These are phyloP conservation scores for Byssochlamys sp. DNA, from an alignment of 2,329 filamentous ascomycete genomes.

Conservation along the genomic window DNA sequence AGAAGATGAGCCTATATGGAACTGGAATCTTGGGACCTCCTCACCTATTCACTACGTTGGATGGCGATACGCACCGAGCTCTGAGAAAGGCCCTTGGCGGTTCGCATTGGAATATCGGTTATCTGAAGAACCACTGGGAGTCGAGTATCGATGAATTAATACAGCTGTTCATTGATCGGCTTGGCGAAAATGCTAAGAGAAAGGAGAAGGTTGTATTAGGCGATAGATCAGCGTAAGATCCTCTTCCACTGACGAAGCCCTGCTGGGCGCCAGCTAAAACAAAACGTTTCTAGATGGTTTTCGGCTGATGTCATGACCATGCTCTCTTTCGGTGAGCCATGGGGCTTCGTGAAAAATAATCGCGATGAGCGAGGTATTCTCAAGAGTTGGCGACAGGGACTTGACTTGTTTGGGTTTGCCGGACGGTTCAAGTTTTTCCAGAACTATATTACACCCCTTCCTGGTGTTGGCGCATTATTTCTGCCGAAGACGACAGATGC, in stretches of 20 bases:
- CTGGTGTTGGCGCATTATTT: slow-evolving; percentile 8
- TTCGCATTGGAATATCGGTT: slow-evolving; percentile 27
- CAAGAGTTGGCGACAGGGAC: slow-evolving; percentile 27
- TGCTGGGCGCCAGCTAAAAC: background rate
- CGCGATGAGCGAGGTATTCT: slow-evolving; percentile 30
- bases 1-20: slow-evolving; percentile 25
- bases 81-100: slow-evolving; percentile 29
- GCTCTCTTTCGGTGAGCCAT: slow-evolving; percentile 28
- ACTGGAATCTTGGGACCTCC: slow-evolving; percentile 28
- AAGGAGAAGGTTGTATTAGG: slow-evolving; percentile 19
- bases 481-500: slow-evolving; percentile 21
- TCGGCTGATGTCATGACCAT: slow-evolving; percentile 35
- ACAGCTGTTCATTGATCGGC: slow-evolving; percentile 22
- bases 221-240: slow-evolving; percentile 24
- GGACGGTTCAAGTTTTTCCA: slow-evolving; percentile 27
- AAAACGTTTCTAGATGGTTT: slow-evolving; percentile 19
- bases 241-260: background rate
- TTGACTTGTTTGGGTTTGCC: slow-evolving; percentile 30
- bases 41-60: slow-evolving; percentile 20
- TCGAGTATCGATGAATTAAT: slow-evolving; percentile 27
- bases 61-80: slow-evolving; percentile 23
- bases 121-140: slow-evolving; percentile 33
- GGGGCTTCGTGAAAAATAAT: slow-evolving; percentile 31
- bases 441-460: slow-evolving; percentile 21
- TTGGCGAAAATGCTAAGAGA: slow-evolving; percentile 18